Percentiles rank a stretch among this genome's conserved stretches.
phyloP scores from a whole-genome alignment of 495 filamentous ascomycete genomes.

The Hypoxylon lenormandii region DNA sequence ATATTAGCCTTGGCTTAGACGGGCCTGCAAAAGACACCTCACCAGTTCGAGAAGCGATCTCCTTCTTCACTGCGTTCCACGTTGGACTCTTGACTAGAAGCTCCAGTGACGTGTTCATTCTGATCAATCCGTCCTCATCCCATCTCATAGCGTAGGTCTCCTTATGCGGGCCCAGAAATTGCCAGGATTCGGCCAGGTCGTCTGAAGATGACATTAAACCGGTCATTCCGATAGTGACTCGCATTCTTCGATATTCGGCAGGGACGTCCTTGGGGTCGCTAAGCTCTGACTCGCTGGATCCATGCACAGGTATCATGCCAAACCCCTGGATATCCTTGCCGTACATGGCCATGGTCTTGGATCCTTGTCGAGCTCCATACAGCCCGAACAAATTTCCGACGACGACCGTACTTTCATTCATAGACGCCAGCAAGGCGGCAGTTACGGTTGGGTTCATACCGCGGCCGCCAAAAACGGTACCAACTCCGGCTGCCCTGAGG shows the following conservation, averaged over 20 bases:
- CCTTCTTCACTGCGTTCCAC: slow-evolving; percentile 79
- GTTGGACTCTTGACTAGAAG: slow-evolving; percentile 79
- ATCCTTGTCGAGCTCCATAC: slow-evolving; percentile 85
- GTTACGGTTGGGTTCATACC: slow-evolving; percentile 76
- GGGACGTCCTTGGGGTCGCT: slow-evolving; percentile 57
- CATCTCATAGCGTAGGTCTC: slow-evolving; percentile 88
- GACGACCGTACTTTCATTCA: slow-evolving; percentile 79
- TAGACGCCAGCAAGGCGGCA: slow-evolving; percentile 79
- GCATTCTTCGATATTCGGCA: slow-evolving; percentile 69
- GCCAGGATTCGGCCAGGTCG: slow-evolving; percentile 80
- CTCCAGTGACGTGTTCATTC: slow-evolving; percentile 79
- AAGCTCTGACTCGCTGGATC: slow-evolving; percentile 47
- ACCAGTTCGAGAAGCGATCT: slow-evolving; percentile 71
- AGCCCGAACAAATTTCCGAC: slow-evolving; percentile 90
- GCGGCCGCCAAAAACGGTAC: slow-evolving; percentile 81
- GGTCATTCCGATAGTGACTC: slow-evolving; percentile 83
- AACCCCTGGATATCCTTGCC: slow-evolving; percentile 89
- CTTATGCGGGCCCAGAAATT: slow-evolving; percentile 71
- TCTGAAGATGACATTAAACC: slow-evolving; percentile 82
- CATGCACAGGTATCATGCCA: slow-evolving; percentile 81
- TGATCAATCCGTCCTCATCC: slow-evolving; percentile 81
- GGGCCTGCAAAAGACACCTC: slow-evolving; percentile 35
- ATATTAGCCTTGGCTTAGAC: slow-evolving; percentile 30
- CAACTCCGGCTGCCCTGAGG: slow-evolving; percentile 82
- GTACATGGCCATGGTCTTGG: slow-evolving; percentile 87